Conservation (phyloP, 495 filamentous ascomycete genomes). For the Emericellopsis terricola region DNA sequence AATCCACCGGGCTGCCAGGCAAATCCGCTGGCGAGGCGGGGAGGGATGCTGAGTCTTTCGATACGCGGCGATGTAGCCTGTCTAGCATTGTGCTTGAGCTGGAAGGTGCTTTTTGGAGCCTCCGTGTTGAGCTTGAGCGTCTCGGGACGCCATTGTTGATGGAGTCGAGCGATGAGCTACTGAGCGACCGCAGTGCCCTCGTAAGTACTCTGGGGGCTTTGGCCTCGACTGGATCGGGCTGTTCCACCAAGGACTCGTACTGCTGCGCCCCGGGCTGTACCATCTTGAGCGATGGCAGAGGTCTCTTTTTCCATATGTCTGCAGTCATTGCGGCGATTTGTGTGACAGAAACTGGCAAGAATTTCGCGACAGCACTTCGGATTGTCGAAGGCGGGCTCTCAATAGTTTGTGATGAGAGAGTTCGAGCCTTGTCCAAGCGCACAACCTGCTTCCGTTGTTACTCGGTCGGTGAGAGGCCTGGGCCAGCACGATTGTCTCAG, state of each 20-base stretch:
- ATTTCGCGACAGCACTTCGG: too few species aligned
- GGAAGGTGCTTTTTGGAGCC: constrained; percentile 1
- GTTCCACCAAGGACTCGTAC: neutral
- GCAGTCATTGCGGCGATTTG: too few species aligned
- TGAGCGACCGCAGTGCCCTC: constrained; percentile 1
- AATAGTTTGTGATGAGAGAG: too few species aligned
- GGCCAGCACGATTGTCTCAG: too few species aligned
- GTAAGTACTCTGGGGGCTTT: neutral
- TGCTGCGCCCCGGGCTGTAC: too few species aligned
- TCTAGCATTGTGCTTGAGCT: constrained; percentile 2
- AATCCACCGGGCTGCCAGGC: neutral
- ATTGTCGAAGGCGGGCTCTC: too few species aligned
- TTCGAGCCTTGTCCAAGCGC: too few species aligned
- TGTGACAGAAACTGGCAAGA: too few species aligned
- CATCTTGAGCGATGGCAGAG: neutral
- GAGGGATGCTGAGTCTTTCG: neutral
- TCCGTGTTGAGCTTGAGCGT: constrained; percentile 1
- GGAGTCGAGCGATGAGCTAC: constrained; percentile 2
- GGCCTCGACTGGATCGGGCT: neutral
- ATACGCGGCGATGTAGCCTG: constrained; percentile 1
- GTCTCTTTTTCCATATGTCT: constrained; percentile 1
- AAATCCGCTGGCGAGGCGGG: neutral
- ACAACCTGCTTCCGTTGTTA: too few species aligned
- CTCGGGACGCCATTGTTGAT: neutral
- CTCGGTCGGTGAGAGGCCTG: too few species aligned